Evolutionary conservation across 2,329 filamentous ascomycete genomes (phyloP), one percentile per base, ranked within the genome.

Genomic region (Endothia cerciana): DNA sequence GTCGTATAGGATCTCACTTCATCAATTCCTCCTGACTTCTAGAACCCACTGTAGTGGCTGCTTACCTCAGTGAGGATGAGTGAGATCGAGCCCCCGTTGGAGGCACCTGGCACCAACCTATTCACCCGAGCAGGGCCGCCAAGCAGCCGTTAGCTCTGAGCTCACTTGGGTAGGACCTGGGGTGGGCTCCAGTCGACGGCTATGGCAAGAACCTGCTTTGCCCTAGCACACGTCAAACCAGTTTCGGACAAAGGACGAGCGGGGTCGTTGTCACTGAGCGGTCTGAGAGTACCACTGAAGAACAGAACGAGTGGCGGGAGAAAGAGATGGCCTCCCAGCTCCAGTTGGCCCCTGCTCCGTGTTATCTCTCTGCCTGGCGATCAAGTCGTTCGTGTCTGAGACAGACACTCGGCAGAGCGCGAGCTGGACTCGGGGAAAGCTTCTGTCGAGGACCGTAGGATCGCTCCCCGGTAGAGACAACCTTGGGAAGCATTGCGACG

Each of bases 361-460:
- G 43, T 28, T 22, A 13, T 51, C 25, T 49, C 19, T 49, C 28
- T 51, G 43, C n/a, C n/a, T 61, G 30, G 41, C 45, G 33, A 53
- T 63, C 64, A 60, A 61, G 56, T 58, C 49, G 38, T 33, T 51
- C 47, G 40, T 66, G 64, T 66, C 64, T 66, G 45, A 66, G 64
- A 66, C 64, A 66, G 30, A 25, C 40, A 41, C 63, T 51, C 36
- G 45, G 41, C 28, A 49, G 10, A 38, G 53, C 8, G 22, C 33
- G 13, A 33, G 33, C 33, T 36, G 10, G 33, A 36, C 33, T 36
- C 33, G 33, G 10, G 33, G 33, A 36, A 7, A 36, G 33, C n/a
- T 36, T 10, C 33, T 10, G 33, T 36, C 33, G 33, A 36, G 60
- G n/a, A 17, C 22, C 25, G 47, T 17, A 11, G 28, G 49, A 36